These are phyloP conservation scores for Letharia lupina DNA, from an alignment of 495 filamentous ascomycete species.

Conservation along the genomic window DNA sequence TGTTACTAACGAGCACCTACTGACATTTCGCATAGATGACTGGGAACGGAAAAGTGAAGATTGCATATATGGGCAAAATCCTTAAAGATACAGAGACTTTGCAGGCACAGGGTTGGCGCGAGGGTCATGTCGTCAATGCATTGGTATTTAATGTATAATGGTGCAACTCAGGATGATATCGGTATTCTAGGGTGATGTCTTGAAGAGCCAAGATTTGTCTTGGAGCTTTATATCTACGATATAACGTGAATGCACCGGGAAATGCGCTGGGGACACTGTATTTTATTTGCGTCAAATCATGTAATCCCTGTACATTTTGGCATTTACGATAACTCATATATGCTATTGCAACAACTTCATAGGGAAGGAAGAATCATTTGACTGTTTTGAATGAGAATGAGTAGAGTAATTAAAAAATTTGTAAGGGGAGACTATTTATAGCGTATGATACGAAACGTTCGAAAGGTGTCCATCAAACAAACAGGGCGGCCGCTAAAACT, in stretches of 20 bases:
- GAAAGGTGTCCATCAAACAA: conserved; percentile 5
- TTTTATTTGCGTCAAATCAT: not conserved
- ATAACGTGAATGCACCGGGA: not conserved
- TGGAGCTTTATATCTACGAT: not conserved
- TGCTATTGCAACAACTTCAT: not conserved
- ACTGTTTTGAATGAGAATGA: not conserved
- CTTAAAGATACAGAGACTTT: conserved; percentile 60
- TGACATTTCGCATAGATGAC: conserved; percentile 23
- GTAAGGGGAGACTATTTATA: not conserved
- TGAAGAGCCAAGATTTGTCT: not conserved
- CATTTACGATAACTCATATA: not conserved
- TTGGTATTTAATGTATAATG: conserved; percentile 48
- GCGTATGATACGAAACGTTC: not conserved
- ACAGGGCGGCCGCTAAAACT: not conserved
- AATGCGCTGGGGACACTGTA: not conserved
- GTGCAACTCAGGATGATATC: not conserved
- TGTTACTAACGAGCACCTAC: conserved; percentile 1
- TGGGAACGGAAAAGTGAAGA: conserved; percentile 46
- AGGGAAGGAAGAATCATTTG: not conserved
- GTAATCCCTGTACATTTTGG: not conserved
- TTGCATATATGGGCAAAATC: conserved; percentile 73
- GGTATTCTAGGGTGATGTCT: not conserved
- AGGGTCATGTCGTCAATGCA: conserved; percentile 71
- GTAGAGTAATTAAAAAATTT: not conserved
- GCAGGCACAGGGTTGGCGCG: conserved; percentile 62